Base-by-base conservation (phyloP, 2,329 filamentous ascomycete species). In the Myriosclerotinia curreyana region DNA sequence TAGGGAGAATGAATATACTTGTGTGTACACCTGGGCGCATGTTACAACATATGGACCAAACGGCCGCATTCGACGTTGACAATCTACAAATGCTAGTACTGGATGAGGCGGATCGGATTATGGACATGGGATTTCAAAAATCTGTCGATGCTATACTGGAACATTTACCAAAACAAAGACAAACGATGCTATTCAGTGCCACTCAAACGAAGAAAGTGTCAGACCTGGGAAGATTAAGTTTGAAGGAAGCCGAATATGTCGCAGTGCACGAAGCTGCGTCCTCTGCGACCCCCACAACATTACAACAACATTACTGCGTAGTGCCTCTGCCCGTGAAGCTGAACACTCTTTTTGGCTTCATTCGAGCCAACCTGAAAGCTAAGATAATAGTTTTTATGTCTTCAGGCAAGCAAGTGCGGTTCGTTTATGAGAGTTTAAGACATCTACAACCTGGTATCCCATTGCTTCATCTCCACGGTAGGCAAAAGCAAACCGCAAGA, bases 321-420 rank as follows among this genome's bases (percentile, higher is more conserved):
- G 94, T 91, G 0, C 90, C 94, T 0, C 79, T 99, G 1, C 82
- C 90, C 0, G 88, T 96, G 65, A 99, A 99, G 76, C 81, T 99
- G 58, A 90, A 98, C 74, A 96, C 90, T 0, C 78, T 99, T 2
- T 99, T 89, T 81, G 92, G 92, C 36, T 99, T 99, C 76, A 88
- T 99, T 69, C 89, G 94, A 69, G 84, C 89, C 8, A 96, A 96
- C 72, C 83, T 97, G 60, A 96, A 96, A 77, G 87, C 88, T 68
- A 99, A 98, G 77, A 96, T 96, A 3, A 86, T 99, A 25, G 93
- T 98, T 31, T 99, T 99, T 74, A 78, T 99, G 65, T 96, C 92
- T 4, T 96, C 92, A 0, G 93, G 92, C 54, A 99, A 99, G 75
- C 93, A 98, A 74, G 95, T 99, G 22, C 88, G 95, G 17, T 99